Percentiles rank a stretch among this genome's conserved stretches.
Evolutionary conservation across 768 basidiomycete species (phyloP).

Genomic region (Pleurotus platypus): DNA sequence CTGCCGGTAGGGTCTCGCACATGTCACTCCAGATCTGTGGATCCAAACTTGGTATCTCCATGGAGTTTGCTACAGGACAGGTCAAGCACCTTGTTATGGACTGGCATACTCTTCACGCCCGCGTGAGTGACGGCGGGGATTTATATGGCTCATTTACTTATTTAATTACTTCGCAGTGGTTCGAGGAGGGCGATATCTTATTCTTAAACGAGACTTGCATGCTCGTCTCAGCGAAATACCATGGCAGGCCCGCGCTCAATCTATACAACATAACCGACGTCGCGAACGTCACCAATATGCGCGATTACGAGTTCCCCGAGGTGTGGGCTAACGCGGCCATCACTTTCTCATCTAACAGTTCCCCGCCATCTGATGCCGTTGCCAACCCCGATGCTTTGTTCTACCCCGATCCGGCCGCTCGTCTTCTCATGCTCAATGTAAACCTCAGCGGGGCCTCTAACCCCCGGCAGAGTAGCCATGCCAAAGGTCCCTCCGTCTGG

Average conservation of each 20-base stretch:
- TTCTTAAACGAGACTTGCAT: conserved; percentile 43
- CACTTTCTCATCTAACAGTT: conserved; percentile 45
- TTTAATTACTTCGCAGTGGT: conserved; percentile 32
- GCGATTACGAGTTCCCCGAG: conserved; percentile 55
- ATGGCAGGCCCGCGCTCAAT: conserved; percentile 33
- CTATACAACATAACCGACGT: conserved; percentile 46
- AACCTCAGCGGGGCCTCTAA: conserved; percentile 10
- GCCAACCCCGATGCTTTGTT: conserved; percentile 47
- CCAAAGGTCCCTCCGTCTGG: conserved; percentile 35
- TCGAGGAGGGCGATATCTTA: conserved; percentile 43
- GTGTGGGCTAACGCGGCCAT: conserved; percentile 45
- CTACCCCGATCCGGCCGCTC: conserved; percentile 48
- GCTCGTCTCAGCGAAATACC: conserved; percentile 35
- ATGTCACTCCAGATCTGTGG: conserved; percentile 38
- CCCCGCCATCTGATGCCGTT: conserved; percentile 31
- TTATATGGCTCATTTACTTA: background rate
- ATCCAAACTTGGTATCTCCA: conserved; percentile 36
- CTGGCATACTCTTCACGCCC: conserved; percentile 45
- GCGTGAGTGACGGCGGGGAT: conserved; percentile 25
- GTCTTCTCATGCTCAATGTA: conserved; percentile 46
- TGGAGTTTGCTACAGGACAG: conserved; percentile 37
- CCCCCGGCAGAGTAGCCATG: background rate
- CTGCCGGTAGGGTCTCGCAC: conserved; percentile 28
- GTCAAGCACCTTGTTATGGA: conserved; percentile 45
- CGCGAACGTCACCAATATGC: conserved; percentile 33